These are phyloP conservation scores for Crotalaria pallida DNA, from an alignment of 306 rosid species.

Conservation along the genomic window DNA sequence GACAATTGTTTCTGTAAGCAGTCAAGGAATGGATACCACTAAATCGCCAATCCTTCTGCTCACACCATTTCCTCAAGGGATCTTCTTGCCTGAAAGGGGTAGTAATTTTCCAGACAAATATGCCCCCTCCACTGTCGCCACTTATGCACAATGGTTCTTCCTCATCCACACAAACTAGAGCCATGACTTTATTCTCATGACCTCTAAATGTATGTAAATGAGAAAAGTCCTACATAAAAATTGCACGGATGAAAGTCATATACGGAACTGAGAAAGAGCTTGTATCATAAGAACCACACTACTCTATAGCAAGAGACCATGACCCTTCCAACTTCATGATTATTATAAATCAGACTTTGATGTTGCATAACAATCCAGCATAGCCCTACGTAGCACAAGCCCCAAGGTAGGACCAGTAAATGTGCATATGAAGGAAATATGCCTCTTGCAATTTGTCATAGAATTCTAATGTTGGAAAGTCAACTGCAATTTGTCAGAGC, in stretches of 20 bases:
- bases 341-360: background rate
- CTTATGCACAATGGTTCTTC: slow-evolving; percentile 79
- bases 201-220: slow-evolving; percentile 76
- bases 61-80: slow-evolving; percentile 72
- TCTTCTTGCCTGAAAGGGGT: slow-evolving; percentile 53
- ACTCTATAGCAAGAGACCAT: background rate
- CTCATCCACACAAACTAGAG: slow-evolving; percentile 58
- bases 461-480: slow-evolving; percentile 8
- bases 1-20: slow-evolving; percentile 42
- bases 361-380: slow-evolving; percentile 6
- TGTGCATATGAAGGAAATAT: slow-evolving; percentile 13
- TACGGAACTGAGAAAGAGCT: slow-evolving; percentile 4
- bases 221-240: slow-evolving; percentile 71
- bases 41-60: slow-evolving; percentile 92
- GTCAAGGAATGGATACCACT: slow-evolving; percentile 84
- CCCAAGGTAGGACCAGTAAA: background rate
- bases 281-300: background rate
- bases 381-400: slow-evolving; percentile 5
- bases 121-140: slow-evolving; percentile 83
- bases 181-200: slow-evolving; percentile 77
- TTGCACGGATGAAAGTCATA: slow-evolving; percentile 20
- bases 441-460: background rate
- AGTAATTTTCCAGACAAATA: slow-evolving; percentile 63
- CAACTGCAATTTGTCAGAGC: background rate
- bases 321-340: background rate